Percentiles rank a stretch among this genome's conserved stretches.
phyloP scores from a whole-genome alignment of 176 grass and related monocot species.

The Musa acuminata region DNA sequence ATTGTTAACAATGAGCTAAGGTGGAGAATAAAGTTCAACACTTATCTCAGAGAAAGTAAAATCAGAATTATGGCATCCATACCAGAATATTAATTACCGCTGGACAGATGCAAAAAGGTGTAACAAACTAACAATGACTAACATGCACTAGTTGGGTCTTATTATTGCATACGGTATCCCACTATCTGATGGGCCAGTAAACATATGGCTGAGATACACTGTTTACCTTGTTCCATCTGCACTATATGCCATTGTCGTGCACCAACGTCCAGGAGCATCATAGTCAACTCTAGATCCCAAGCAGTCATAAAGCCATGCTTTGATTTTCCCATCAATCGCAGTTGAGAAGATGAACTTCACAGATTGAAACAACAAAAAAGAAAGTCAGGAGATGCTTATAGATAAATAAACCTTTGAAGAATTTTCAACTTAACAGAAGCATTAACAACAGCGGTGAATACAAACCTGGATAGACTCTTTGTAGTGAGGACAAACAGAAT shows the following conservation, averaged over 20 bases:
- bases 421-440: background rate
- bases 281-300: conserved; percentile 9
- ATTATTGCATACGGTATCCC: background rate
- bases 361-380: background rate
- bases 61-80: background rate
- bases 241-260: conserved; percentile 13
- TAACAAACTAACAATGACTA: background rate
- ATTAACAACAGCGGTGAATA: background rate
- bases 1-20: background rate
- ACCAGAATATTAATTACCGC: background rate
- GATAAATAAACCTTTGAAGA: background rate
- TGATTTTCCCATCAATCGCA: conserved; percentile 17
- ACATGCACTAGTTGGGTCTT: background rate
- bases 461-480: conserved; percentile 16
- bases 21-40: background rate
- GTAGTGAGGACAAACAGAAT: conserved; percentile 17
- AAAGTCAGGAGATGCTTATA: background rate
- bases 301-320: conserved; percentile 19
- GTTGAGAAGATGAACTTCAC: conserved; percentile 23
- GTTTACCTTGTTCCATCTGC: conserved; percentile 7
- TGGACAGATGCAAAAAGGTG: background rate
- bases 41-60: background rate
- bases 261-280: conserved; percentile 11
- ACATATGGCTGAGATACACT: background rate
- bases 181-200: background rate